Evolutionary conservation across 2,329 filamentous ascomycete genomes (phyloP).

Genomic region (Nemania sp.): DNA sequence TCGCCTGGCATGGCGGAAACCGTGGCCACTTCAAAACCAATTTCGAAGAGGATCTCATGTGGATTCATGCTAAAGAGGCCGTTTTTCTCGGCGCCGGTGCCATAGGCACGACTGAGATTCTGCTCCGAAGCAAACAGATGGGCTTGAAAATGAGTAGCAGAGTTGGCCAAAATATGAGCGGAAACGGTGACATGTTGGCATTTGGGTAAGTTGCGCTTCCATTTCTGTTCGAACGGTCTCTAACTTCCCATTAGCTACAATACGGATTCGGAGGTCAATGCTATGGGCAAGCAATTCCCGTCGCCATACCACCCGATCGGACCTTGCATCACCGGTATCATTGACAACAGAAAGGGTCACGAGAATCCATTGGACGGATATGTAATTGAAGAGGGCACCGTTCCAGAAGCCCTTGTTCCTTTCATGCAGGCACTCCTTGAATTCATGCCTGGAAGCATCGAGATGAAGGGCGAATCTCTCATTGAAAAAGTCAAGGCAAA

Average conservation of each 20-base stretch:
- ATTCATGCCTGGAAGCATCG: slow-evolving; percentile 51
- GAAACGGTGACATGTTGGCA: slow-evolving; percentile 67
- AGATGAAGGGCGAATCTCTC: slow-evolving; percentile 44
- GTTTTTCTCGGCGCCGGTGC: slow-evolving; percentile 69
- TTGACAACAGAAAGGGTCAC: slow-evolving; percentile 59
- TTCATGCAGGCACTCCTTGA: slow-evolving; percentile 62
- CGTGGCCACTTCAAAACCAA: slow-evolving; percentile 58
- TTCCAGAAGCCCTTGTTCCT: slow-evolving; percentile 59
- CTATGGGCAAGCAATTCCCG: slow-evolving; percentile 55
- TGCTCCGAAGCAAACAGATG: slow-evolving; percentile 61
- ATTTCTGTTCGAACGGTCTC: not conserved
- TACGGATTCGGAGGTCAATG: slow-evolving; percentile 58
- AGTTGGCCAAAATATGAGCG: slow-evolving; percentile 63
- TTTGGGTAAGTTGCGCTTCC: slow-evolving; percentile 53
- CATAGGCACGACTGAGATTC: slow-evolving; percentile 67
- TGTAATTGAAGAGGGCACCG: slow-evolving; percentile 65
- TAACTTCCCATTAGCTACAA: slow-evolving; percentile 54
- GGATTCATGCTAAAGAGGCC: slow-evolving; percentile 66
- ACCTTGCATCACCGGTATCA: slow-evolving; percentile 65
- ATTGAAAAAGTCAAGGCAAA: slow-evolving; percentile 49
- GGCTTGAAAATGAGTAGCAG: slow-evolving; percentile 61
- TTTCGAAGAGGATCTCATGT: slow-evolving; percentile 64
- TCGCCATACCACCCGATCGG: slow-evolving; percentile 57
- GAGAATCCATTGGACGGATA: slow-evolving; percentile 62
- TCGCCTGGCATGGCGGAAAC: slow-evolving; percentile 64